Evolutionary conservation across 2,329 filamentous ascomycete genomes (phyloP).

Genomic region (Exophiala sideris): DNA sequence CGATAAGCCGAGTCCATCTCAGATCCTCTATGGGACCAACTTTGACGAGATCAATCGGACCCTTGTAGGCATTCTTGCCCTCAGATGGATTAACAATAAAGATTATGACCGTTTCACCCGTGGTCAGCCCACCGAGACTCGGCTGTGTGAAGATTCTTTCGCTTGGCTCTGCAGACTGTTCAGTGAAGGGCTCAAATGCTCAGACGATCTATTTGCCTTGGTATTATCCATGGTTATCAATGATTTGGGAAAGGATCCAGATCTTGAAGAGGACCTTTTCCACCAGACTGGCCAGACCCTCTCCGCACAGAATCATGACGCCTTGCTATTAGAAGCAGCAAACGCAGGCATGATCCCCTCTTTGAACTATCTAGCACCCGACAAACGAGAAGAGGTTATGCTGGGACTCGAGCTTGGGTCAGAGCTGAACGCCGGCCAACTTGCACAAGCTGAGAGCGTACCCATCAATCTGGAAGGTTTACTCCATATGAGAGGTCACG

Average conservation of each 20-base stretch:
- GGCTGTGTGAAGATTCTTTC: constrained; percentile 33
- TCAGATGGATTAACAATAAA: constrained; percentile 38
- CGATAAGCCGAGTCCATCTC: constrained; percentile 28
- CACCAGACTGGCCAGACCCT: constrained; percentile 5
- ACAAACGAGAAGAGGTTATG: constrained; percentile 31
- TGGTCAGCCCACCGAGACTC: constrained; percentile 28
- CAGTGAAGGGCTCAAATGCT: constrained; percentile 13
- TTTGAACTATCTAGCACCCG: constrained; percentile 29
- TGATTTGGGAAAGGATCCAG: constrained; percentile 39
- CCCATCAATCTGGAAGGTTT: constrained; percentile 33
- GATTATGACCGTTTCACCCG: constrained; percentile 35
- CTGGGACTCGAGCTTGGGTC: constrained; percentile 36
- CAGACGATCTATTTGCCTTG: constrained; percentile 32
- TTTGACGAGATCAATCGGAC: constrained; percentile 42
- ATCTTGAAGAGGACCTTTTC: constrained; percentile 31
- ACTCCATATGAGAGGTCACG: constrained; percentile 26
- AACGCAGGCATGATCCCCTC: constrained; percentile 31
- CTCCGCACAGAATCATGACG: constrained; percentile 32
- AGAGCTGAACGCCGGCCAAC: constrained; percentile 38
- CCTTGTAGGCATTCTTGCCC: constrained; percentile 35
- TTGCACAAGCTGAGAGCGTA: constrained; percentile 40
- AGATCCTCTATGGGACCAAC: constrained; percentile 32
- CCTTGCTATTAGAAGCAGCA: constrained; percentile 33
- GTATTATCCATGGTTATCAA: constrained; percentile 37
- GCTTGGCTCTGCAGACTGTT: constrained; percentile 30